Base-by-base conservation (phyloP, 1,284 basidiomycete species). In the Clitocybe nebularis region DNA sequence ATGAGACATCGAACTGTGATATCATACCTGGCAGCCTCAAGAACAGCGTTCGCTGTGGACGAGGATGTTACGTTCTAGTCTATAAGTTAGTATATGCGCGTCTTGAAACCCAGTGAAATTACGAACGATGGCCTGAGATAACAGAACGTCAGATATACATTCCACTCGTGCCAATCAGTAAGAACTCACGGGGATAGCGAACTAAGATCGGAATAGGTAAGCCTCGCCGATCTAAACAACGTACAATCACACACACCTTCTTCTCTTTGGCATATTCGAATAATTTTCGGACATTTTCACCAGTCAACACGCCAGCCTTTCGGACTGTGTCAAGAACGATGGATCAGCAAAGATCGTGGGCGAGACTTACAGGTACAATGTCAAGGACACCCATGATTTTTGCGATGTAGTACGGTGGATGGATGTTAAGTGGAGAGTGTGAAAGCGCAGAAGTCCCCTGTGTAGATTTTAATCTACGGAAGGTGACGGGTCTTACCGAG, bases 271-370 rank as follows among this genome's bases (percentile, higher is more conserved):
- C 90, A 67, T 93, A 90, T 59, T 91, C 82, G 63, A 93, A 91
- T 56, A 95, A 72, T 67, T 89, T 90, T 67, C 87, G 80, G 57
- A 88, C 84, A 63, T 93, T 79, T 58, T 91, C 84, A 67, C 90
- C 91, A 53, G 87, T 89, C 57, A 94, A 67, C 51, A 94, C 91
- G 58, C 91, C 91, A 66, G 88, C 73, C 89, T 91, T 23, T n/a
- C n/a, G 25, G 37, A 43, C 22, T 40, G 17, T 19, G 30, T 46
- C 43, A 47, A 17, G 24, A 13, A 8, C 25, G 13, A 29, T 29
- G 9, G 28, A 38, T 45, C 35, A 37, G 19, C 4, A 29, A 30
- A 25, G 22, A 40, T 36, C 14, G 36, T 22, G 8, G 14, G 14
- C 4, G 28, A 2, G 5, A 71, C 79, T 48, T 60, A 84, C 81